These are phyloP conservation scores for Triangularia verruculosa DNA, from an alignment of 2,329 filamentous ascomycete species.

Conservation along the genomic window DNA sequence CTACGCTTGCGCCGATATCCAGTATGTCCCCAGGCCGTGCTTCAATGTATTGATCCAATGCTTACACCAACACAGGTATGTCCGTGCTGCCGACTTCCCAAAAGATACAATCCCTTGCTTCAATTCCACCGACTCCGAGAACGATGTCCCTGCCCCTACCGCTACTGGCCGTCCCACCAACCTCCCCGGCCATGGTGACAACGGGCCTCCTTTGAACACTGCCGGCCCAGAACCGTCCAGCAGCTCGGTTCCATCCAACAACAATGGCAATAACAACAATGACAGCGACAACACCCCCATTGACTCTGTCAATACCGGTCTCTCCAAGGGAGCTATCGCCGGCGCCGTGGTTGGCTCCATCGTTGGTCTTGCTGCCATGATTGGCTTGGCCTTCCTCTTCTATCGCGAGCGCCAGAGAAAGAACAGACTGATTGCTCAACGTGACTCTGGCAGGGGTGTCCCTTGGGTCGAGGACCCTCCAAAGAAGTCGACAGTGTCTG, in stretches of 20 bases:
- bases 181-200: slow-evolving; percentile 22
- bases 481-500: slow-evolving; percentile 16
- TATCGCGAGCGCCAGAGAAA: slow-evolving; percentile 23
- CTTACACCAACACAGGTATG: slow-evolving; percentile 21
- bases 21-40: slow-evolving; percentile 27
- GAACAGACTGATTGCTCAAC: slow-evolving; percentile 18
- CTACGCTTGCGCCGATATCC: slow-evolving; percentile 49
- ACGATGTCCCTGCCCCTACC: slow-evolving; percentile 24
- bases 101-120: slow-evolving; percentile 39
- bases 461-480: slow-evolving; percentile 18
- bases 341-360: slow-evolving; percentile 24
- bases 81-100: slow-evolving; percentile 36
- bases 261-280: not conserved
- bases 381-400: slow-evolving; percentile 17
- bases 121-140: slow-evolving; percentile 38
- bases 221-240: not conserved
- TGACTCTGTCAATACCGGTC: not conserved
- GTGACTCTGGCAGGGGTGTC: slow-evolving; percentile 18
- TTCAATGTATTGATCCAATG: too few relatives aligned
- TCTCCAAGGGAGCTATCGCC: slow-evolving; percentile 24
- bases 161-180: slow-evolving; percentile 19
- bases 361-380: slow-evolving; percentile 14
- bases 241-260: not conserved
- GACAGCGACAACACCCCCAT: not conserved
- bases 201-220: slow-evolving; percentile 12